Conservation (phyloP, 306 rosid genomes). For the Malus domestica region ASM211411v1 NC_041794.1:28471501-28472000, state of each 20-base stretch:
- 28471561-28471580: conserved; percentile 12
- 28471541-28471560: conserved; percentile 47
- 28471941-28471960: conserved; percentile 44
- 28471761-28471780: conserved; percentile 48
- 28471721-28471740: conserved; percentile 41
- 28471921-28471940: not conserved
- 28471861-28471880: conserved; percentile 20
- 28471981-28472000: conserved; percentile 57
- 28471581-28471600: not conserved
- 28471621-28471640: not conserved
- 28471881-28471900: conserved; percentile 21
- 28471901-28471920: conserved; percentile 21
- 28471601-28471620: not conserved
- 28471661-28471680: not conserved
- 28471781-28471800: conserved; percentile 26
- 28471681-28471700: conserved; percentile 29
- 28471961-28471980: conserved; percentile 65
- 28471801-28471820: not conserved
- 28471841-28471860: not conserved
- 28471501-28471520: conserved; percentile 67
- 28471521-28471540: conserved; percentile 61
- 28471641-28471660: not conserved
- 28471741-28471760: conserved; percentile 64
- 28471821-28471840: not conserved
- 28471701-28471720: conserved; percentile 46